These are phyloP conservation scores for Prunus mume DNA, from an alignment of 306 rosid species.

Conservation along the genomic window DNA sequence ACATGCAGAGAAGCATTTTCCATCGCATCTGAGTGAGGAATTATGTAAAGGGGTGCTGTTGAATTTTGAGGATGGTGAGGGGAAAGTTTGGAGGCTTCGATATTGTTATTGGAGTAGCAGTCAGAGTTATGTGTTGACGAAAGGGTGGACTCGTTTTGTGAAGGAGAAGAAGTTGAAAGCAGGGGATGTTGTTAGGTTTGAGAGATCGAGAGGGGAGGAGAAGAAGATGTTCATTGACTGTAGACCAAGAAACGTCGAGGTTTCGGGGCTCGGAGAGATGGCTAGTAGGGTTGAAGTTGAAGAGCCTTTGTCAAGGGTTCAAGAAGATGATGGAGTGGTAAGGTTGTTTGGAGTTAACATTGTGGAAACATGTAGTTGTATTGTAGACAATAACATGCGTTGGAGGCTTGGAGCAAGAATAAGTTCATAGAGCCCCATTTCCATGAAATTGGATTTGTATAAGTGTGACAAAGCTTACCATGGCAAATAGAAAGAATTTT, in stretches of 20 bases:
- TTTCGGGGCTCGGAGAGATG: not conserved
- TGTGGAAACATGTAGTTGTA: slow-evolving; percentile 1
- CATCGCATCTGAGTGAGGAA: not conserved
- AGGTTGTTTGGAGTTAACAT: slow-evolving; percentile 44
- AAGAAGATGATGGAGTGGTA: slow-evolving; percentile 22
- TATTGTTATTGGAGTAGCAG: slow-evolving; percentile 51
- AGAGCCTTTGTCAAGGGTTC: not conserved
- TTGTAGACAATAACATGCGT: not conserved
- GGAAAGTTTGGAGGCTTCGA: slow-evolving; percentile 42
- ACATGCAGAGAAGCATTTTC: slow-evolving; percentile 44
- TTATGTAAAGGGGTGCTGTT: slow-evolving; percentile 26
- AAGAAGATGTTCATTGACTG: slow-evolving; percentile 26
- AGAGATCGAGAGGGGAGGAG: slow-evolving; percentile 27
- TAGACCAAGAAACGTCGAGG: not conserved
- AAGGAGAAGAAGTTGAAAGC: slow-evolving; percentile 43
- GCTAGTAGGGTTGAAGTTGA: not conserved
- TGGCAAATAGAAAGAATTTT: not conserved
- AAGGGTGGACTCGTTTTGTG: slow-evolving; percentile 47
- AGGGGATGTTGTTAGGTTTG: slow-evolving; percentile 36
- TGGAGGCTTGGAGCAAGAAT: not conserved
- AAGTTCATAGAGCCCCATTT: not conserved
- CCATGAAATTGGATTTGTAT: too few relatives aligned
- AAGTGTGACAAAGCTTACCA: not conserved
- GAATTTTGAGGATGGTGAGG: slow-evolving; percentile 31
- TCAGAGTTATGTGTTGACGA: slow-evolving; percentile 44